Evolutionary conservation across 2,329 filamentous ascomycete species (phyloP).

Genomic region (Phaeosphaeriaceae sp.): DNA sequence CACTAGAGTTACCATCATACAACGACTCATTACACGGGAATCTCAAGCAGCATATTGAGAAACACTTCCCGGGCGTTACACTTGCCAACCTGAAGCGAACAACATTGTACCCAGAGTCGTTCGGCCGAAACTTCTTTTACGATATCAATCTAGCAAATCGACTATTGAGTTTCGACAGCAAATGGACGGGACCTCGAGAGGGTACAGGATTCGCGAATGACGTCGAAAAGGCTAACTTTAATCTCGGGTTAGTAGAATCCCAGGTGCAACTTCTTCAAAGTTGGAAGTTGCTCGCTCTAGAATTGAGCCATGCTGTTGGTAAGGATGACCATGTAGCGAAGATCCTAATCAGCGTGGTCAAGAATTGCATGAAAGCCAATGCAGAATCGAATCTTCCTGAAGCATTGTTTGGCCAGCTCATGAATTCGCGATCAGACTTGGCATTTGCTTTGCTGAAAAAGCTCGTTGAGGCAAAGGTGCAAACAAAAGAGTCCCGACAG

Average conservation of each 20-base stretch:
- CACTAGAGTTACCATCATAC: constrained; percentile 79
- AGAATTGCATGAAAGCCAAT: constrained; percentile 81
- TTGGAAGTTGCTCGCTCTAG: constrained; percentile 87
- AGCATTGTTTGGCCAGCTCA: constrained; percentile 79
- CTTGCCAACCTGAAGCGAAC: constrained; percentile 84
- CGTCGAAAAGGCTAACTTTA: constrained; percentile 85
- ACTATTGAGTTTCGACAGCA: constrained; percentile 77
- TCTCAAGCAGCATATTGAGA: constrained; percentile 81
- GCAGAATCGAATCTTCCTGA: constrained; percentile 74
- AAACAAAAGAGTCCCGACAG: constrained; percentile 58
- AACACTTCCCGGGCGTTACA: constrained; percentile 74
- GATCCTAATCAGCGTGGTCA: constrained; percentile 75
- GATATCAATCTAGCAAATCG: constrained; percentile 75
- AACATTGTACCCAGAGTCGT: constrained; percentile 65
- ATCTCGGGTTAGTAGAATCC: constrained; percentile 89
- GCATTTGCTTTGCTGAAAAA: constrained; percentile 82
- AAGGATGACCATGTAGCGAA: constrained; percentile 65
- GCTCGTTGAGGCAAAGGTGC: constrained; percentile 65
- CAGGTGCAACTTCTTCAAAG: constrained; percentile 85
- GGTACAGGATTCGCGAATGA: constrained; percentile 79
- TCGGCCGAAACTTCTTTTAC: constrained; percentile 85
- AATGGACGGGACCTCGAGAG: constrained; percentile 67
- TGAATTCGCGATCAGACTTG: constrained; percentile 78
- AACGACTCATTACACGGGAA: constrained; percentile 87
- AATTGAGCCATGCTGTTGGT: constrained; percentile 72